Conservation (phyloP, 129 eudicot species). For the Ambrosia artemisiifolia region DNA sequence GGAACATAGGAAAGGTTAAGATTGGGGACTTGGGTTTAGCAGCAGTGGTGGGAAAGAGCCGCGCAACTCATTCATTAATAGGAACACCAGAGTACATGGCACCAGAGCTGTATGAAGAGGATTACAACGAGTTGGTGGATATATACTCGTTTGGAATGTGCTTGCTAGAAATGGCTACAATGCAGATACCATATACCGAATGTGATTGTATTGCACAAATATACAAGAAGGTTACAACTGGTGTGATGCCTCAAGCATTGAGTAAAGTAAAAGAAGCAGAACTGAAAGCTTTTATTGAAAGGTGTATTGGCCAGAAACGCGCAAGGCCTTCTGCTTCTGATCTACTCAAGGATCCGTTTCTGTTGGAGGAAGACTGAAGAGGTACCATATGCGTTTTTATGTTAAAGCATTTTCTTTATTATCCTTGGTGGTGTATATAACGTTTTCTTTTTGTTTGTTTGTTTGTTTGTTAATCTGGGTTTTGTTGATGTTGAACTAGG, state of each 20-base stretch:
- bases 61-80: constrained; percentile 57
- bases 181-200: constrained; percentile 70
- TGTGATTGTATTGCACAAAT: constrained; percentile 63
- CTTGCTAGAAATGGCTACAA: constrained; percentile 67
- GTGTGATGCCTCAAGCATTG: constrained; percentile 66
- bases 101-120: constrained; percentile 75
- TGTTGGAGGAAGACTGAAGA: constrained; percentile 21
- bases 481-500: background rate
- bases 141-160: constrained; percentile 82
- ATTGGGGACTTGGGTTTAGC: constrained; percentile 76
- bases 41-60: constrained; percentile 69
- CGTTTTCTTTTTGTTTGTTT: background rate
- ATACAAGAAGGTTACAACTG: constrained; percentile 68
- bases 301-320: constrained; percentile 55
- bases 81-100: constrained; percentile 88
- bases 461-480: background rate
- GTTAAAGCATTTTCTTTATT: background rate
- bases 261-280: constrained; percentile 50
- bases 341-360: constrained; percentile 70
- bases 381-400: background rate
- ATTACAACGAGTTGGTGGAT: constrained; percentile 67
- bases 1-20: constrained; percentile 71
- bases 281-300: constrained; percentile 58
- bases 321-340: constrained; percentile 63
- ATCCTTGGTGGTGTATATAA: background rate